Evolutionary conservation across 2,329 filamentous ascomycete genomes (phyloP), one percentile per base, ranked within the genome.

Genomic region (Oidium heveae): DNA sequence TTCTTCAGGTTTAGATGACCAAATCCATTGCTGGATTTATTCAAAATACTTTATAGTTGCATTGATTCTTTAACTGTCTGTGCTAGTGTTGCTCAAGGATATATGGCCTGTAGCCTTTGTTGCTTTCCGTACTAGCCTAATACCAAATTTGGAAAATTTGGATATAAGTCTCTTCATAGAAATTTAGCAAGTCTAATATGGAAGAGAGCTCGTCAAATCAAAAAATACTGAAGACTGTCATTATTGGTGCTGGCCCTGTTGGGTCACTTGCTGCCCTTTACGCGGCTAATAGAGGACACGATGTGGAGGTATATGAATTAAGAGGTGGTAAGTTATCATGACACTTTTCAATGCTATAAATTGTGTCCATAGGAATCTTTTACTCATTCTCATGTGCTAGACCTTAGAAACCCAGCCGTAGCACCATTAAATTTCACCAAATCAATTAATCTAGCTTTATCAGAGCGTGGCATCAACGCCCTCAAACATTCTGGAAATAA

Each of bases 381-480:
- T 24, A 47, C 44, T 24, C 24, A 7, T 24, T 12, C 22, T 24
- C 12, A 24, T 20, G 9, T 13, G 12, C 10, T 36, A 96, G 91
- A 98, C 70, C 79, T 96, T 52, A 80, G 91, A 43, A 80, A 93
- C 65, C 80, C 84, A 2, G 75, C 78, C 2, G 94, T 85, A 0
- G 79, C 80, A 33, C 88, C 89, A 2, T 73, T 96, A 57, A 95
- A 95, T 68, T 95, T 95, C 65, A 94, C 88, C 57, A 94, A 87
- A 67, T 96, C 91, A n/a, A 98, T 98, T 71, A 98, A 98, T 65
- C 71, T 98, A 55, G 89, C 91, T 22, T 73, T 98, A 0, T 96
- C 91, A 0, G 88, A 96, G 66, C 80, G 91, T 56, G 91, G 91
- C 34, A 88, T 96, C 66, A 84, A 91, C 66, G 85, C 89, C 22